A percentile compares a stretch with the other conserved stretches of the same genome.
Evolutionary conservation across 139 green algal species (phyloP).

Genomic region (Haematococcus lacustris): DNA sequence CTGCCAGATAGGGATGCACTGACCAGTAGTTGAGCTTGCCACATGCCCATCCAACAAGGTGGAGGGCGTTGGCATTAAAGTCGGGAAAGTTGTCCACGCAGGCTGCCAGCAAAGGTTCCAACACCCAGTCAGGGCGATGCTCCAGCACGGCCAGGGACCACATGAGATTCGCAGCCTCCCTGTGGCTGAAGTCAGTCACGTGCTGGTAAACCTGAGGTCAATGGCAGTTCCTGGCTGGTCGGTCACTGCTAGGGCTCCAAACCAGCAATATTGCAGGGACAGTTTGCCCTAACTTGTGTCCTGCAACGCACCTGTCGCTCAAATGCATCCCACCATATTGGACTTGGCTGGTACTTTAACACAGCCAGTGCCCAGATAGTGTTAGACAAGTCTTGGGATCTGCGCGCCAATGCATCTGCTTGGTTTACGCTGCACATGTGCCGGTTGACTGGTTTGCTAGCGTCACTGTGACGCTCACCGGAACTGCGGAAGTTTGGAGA

Average conservation of each 20-base stretch:
- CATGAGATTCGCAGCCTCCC: constrained; percentile 41
- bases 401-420: no score
- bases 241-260: background rate
- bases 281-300: background rate
- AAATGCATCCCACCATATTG: constrained; percentile 34
- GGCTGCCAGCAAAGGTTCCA: constrained; percentile 9
- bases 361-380: constrained; percentile 38
- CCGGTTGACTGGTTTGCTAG: no score
- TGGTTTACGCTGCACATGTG: no score
- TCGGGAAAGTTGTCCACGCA: constrained; percentile 2
- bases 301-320: constrained; percentile 31
- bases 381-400: constrained; percentile 36
- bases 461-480: no score
- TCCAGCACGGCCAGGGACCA: constrained; percentile 39
- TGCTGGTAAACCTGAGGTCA: constrained; percentile 18
- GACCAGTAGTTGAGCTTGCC: constrained; percentile 23
- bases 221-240: background rate
- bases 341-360: constrained; percentile 32
- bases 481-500: constrained; percentile 20
- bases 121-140: constrained; percentile 18
- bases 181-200: constrained; percentile 29
- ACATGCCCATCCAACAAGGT: constrained; percentile 32
- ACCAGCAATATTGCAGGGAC: background rate
- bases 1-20: background rate
- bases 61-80: constrained; percentile 29